Evolutionary conservation across 2,329 filamentous ascomycete species (phyloP).

Genomic region (Ophiostoma montium): DNA sequence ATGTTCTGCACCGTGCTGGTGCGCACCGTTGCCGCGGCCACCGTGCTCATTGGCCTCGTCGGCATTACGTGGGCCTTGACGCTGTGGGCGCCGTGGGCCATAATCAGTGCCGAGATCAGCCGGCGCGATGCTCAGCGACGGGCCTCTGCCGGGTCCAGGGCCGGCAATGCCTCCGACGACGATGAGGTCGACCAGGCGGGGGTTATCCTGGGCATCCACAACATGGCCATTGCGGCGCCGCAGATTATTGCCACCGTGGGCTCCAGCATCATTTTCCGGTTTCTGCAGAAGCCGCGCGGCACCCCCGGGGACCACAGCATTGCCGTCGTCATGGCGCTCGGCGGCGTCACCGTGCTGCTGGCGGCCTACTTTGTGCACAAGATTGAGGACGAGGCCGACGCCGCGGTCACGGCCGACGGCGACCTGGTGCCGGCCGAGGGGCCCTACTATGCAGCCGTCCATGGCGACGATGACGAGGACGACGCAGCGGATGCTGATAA

Average conservation of each 20-base stretch:
- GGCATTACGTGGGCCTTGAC: conserved; percentile 89
- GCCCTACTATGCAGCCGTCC: conserved; percentile 15
- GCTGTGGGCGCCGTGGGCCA: conserved; percentile 87
- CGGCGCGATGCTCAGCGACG: conserved; percentile 51
- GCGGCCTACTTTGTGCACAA: conserved; percentile 60
- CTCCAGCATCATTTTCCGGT: conserved; percentile 70
- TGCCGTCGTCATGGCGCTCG: conserved; percentile 71
- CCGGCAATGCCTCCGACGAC: conserved; percentile 18
- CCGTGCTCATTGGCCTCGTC: conserved; percentile 62
- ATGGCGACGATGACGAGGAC: neutral
- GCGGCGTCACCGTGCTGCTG: conserved; percentile 62
- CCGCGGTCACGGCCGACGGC: conserved; percentile 31
- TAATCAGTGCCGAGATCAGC: conserved; percentile 86
- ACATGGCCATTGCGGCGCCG: conserved; percentile 82
- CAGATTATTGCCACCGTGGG: conserved; percentile 82
- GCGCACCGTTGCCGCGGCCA: conserved; percentile 54
- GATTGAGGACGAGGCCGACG: conserved; percentile 45
- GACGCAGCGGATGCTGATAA: too few species aligned
- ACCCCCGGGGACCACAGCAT: conserved; percentile 76
- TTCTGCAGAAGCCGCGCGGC: conserved; percentile 77
- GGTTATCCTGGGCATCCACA: conserved; percentile 87
- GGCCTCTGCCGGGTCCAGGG: too few species aligned
- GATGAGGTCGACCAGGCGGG: conserved; percentile 63
- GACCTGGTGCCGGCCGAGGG: conserved; percentile 28
- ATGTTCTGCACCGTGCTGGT: conserved; percentile 80